Base-by-base conservation (phyloP, 2,329 filamentous ascomycete genomes). In the Calonectria ilicicola region DNA sequence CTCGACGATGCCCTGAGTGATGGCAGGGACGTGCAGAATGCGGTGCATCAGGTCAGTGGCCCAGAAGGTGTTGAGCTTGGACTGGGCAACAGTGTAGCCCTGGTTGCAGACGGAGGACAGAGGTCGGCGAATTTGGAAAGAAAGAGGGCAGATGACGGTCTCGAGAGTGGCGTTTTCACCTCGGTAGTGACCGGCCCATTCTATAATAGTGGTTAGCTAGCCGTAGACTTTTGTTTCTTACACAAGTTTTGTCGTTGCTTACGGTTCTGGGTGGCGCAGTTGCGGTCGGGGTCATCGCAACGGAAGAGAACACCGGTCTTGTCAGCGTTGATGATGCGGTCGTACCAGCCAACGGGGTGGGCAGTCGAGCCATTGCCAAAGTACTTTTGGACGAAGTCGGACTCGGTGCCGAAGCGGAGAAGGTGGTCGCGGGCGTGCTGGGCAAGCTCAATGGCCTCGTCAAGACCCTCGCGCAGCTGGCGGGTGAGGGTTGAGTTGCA, bases 101-200 rank as follows among this genome's bases (percentile, higher is more conserved):
- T 88, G 84, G 29, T 86, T 87, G 81, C 93, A 94, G 78, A 94
- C 85, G 35, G 87, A 87, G 64, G 88, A 85, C 9, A 94, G 87
- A 23, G 87, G 87, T 42, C 87, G 88, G 62, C 92, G 90, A 58
- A 86, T 87, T 44, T 84, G 79, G 82, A 91, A 94, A 2, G 91
- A 93, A 2, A 89, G 85, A 6, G 88, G 87, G 82, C 92, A 94
- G 82, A 94, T 93, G 75, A 94, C 92, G 2, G 92, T 94, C 82
- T 94, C 92, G 1, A 86, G 83, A 3, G 91, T 91, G 2, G 88
- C 92, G 73, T 94, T 94, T 29, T 82, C 79, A 51, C 92, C 92
- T 67, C 93, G 90, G 89, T 89, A 93, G 85, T 94, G 92, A 40
- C 92, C 92, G 56, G 86, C 92, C 88, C 89, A 94, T 65, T 85